Evolutionary conservation across 768 basidiomycete species (phyloP), one percentile per base, ranked within the genome.

Genomic region (Tricholoma matsutake): DNA sequence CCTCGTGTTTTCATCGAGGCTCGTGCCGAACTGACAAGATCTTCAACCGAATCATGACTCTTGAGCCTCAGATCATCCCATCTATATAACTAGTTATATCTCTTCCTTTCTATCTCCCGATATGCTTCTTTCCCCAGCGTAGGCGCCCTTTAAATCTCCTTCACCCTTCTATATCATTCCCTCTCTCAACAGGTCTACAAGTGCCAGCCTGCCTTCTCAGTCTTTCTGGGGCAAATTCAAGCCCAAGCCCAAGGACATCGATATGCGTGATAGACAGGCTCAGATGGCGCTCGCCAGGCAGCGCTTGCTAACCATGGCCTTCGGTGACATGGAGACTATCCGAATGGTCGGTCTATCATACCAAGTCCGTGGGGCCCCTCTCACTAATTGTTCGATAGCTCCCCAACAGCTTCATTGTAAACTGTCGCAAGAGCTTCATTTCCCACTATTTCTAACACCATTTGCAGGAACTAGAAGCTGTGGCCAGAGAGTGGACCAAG

Each of bases 111-210:
- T 61, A 62, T 62, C 64, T 54, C 66, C 58, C 68, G 72, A 64
- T 73, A 92, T 92, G 91, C 85, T 92, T 69, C 85, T 86, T 74
- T 92, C 90, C 65, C 91, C 91, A 73, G 86, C 89, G 91, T 92
- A 78, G 71, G 81, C 74, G 20, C 69, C 59, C 54, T 71, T 66
- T 67, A 60, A 67, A 70, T 67, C 65, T 61, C 54, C 66, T 68
- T 72, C 70, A 71, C 73, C 67, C 67, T 63, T 68, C 68, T 65
- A 47, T 64, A 72, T 75, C 63, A 9, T 69, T 73, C 65, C 69
- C 76, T 64, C 69, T 76, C 65, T 67, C 64, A 66, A 70, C 73
- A 92, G 91, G 74, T 83, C 86, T 22, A 84, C 85, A 59, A 88
- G 80, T 74, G 83, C 84, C 47, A 86, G 85, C 68, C 77, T 83